Evolutionary conservation across 306 rosid genomes (phyloP), one percentile per base, ranked within the genome.

Genomic region (Lathyrus oleraceus): DNA sequence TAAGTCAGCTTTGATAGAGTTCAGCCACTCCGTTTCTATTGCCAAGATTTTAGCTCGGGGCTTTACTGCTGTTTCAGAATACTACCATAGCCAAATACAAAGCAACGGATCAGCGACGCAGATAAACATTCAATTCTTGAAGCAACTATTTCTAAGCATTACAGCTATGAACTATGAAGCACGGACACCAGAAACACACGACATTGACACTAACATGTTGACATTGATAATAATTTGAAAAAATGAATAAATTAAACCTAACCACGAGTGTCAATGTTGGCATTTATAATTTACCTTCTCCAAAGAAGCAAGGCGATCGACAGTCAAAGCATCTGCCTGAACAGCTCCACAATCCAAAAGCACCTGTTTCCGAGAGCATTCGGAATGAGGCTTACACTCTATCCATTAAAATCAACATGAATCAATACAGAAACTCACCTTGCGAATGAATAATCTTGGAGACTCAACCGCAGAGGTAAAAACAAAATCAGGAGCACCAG

Each of bases 301-400:
- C 87, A 94, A 83, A 36, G 99, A 94, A 6, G 97, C 99, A 60
- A 94, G 95, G 39, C 99, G 97, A 85, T 94, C 97, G 0, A 94
- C 99, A 0, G 99, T 94, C 74, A 94, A 83, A 15, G 99, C 99
- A 84, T 94, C 97, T 0, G 92, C 88, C 85, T 94, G 99, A 81
- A 91, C 97, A 23, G 99, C 96, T 70, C 99, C 99, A 80, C 97
- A 91, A 73, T 94, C 96, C 74, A 94, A 76, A 76, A 94, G 85
- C 62, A 87, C 99, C 97, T 91, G 44, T 54, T 54, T 79, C 32
- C 61, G 5, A 28, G 32, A 9, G 4, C 7, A 38, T 43, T 32
- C 5, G 11, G 7, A 51, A 65, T 59, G 28, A 42, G 10, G 40
- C 15, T 85, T 81, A 21, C 86, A 19, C 17, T 10, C 6, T 15